Evolutionary conservation across 2,329 filamentous ascomycete species (phyloP).

Genomic region (Daldinia eschscholtzii): DNA sequence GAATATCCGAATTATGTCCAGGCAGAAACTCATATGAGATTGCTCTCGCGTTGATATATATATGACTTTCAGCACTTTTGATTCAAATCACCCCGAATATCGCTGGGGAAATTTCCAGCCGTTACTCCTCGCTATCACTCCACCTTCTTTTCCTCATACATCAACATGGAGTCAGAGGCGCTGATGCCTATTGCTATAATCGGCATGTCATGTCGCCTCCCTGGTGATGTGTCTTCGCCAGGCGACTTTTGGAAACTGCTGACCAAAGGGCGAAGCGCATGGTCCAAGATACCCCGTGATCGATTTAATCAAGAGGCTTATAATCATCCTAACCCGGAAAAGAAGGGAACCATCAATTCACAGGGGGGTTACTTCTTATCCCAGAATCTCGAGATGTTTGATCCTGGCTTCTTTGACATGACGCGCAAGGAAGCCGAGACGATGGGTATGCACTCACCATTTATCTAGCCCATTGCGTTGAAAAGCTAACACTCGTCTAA

Average conservation of each 20-base stretch:
- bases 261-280: conserved; percentile 74
- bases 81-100: conserved; percentile 8
- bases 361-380: conserved; percentile 76
- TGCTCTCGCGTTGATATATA: conserved; percentile 25
- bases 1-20: conserved; percentile 9
- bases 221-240: conserved; percentile 66
- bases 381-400: conserved; percentile 79
- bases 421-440: conserved; percentile 78
- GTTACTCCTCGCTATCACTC: conserved; percentile 18
- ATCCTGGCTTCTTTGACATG: conserved; percentile 86
- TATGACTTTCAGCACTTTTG: conserved; percentile 15
- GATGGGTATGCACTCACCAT: conserved; percentile 33
- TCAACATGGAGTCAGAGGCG: conserved; percentile 39
- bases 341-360: conserved; percentile 76
- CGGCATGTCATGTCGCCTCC: conserved; percentile 75
- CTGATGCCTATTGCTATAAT: conserved; percentile 69
- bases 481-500: conserved; percentile 62
- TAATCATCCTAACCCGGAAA: conserved; percentile 75
- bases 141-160: conserved; percentile 13
- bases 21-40: not conserved
- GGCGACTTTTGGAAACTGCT: conserved; percentile 77
- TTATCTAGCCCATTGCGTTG: not conserved
- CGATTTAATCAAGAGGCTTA: conserved; percentile 77
- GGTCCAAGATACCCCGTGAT: conserved; percentile 71
- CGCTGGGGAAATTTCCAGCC: conserved; percentile 13